Conservation (phyloP, 1,139 yeast species). For the Hansenula sp. region DNA sequence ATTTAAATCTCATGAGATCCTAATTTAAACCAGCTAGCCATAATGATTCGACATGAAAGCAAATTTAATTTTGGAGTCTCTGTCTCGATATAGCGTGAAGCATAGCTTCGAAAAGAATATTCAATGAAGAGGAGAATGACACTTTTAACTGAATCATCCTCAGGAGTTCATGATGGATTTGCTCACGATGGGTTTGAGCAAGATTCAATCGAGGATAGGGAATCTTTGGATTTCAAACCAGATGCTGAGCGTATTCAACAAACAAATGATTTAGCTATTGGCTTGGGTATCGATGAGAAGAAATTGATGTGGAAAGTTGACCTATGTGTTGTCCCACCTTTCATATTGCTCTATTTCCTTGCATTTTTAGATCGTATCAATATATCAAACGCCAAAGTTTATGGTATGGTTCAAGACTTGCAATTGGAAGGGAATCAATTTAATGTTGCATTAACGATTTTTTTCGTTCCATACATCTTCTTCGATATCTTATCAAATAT, state of each 20-base stretch:
- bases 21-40: no score
- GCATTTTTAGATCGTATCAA: slow-evolving; percentile 58
- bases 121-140: background rate
- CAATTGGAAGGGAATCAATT: slow-evolving; percentile 42
- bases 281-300: slow-evolving; percentile 39
- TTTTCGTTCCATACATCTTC: slow-evolving; percentile 49
- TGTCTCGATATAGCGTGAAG: no score
- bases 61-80: no score
- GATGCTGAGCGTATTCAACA: background rate
- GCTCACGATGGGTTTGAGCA: background rate
- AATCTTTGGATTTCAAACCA: background rate
- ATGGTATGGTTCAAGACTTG: slow-evolving; percentile 46
- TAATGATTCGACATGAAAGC: no score
- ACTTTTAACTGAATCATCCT: background rate
- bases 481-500: slow-evolving; percentile 48
- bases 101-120: no score
- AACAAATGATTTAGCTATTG: slow-evolving; percentile 36
- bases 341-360: slow-evolving; percentile 49
- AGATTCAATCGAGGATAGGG: background rate
- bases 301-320: slow-evolving; percentile 46
- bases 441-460: slow-evolving; percentile 46
- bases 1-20: no score
- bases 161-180: background rate
- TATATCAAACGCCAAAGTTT: slow-evolving; percentile 54
- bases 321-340: slow-evolving; percentile 48